Evolutionary conservation across 306 rosid species (phyloP).

Genomic region (Lupinus albus): DNA sequence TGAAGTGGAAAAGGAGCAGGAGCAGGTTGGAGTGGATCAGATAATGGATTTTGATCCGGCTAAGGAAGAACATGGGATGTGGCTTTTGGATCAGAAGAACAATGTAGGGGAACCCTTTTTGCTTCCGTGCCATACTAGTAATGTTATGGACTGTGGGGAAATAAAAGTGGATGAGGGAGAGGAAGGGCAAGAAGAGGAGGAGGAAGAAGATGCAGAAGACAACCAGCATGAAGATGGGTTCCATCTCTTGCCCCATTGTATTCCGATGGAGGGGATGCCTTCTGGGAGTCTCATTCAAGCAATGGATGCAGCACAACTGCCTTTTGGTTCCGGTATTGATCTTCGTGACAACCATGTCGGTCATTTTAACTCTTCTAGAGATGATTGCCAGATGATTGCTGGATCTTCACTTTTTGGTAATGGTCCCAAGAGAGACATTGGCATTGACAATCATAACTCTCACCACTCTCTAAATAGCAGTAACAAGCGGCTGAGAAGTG

Average conservation of each 20-base stretch:
- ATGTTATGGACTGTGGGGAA: conserved; percentile 42
- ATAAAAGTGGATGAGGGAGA: conserved; percentile 47
- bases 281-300: conserved; percentile 63
- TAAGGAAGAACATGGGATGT: conserved; percentile 57
- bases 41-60: conserved; percentile 60
- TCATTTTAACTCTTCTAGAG: conserved; percentile 70
- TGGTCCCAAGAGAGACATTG: conserved; percentile 71
- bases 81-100: conserved; percentile 59
- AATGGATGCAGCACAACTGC: conserved; percentile 56
- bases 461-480: conserved; percentile 58
- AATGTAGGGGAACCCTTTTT: conserved; percentile 49
- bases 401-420: conserved; percentile 64
- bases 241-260: conserved; percentile 59
- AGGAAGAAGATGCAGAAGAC: conserved; percentile 54
- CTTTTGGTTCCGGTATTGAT: conserved; percentile 66
- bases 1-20: conserved; percentile 33
- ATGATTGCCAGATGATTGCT: conserved; percentile 59
- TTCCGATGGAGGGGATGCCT: conserved; percentile 63
- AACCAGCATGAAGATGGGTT: conserved; percentile 62
- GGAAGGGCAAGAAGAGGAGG: conserved; percentile 47
- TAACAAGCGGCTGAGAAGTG: conserved; percentile 71
- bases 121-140: conserved; percentile 56
- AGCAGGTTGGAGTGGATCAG: conserved; percentile 48
- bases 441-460: conserved; percentile 56
- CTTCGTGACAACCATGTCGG: conserved; percentile 60